phyloP scores from a whole-genome alignment of 129 eudicot species.

The Helianthus annuus region HanXRQr2.0-SUNRISE NC_035440.2:27483695-27484194 shows the following conservation, averaged over 20 bases:
- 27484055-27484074: no score
- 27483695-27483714: slow-evolving; percentile 43
- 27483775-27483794: slow-evolving; percentile 27
- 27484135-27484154: slow-evolving; percentile 35
- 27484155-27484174: slow-evolving; percentile 27
- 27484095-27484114: no score
- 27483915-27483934: slow-evolving; percentile 29
- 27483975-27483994: slow-evolving; percentile 3
- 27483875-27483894: slow-evolving; percentile 19
- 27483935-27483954: slow-evolving; percentile 6
- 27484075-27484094: no score
- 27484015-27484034: no score
- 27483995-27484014: no score
- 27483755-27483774: slow-evolving; percentile 41
- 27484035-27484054: no score
- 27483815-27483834: slow-evolving; percentile 8
- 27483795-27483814: slow-evolving; percentile 46
- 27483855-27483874: slow-evolving; percentile 35
- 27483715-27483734: slow-evolving; percentile 33
- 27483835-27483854: slow-evolving; percentile 10
- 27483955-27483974: not conserved
- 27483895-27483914: not conserved
- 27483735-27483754: slow-evolving; percentile 29
- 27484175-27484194: slow-evolving; percentile 20
- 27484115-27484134: slow-evolving; percentile 19